Base-by-base conservation (phyloP, 352 stramenopile genomes). In the Pythium sukuiense region DNA sequence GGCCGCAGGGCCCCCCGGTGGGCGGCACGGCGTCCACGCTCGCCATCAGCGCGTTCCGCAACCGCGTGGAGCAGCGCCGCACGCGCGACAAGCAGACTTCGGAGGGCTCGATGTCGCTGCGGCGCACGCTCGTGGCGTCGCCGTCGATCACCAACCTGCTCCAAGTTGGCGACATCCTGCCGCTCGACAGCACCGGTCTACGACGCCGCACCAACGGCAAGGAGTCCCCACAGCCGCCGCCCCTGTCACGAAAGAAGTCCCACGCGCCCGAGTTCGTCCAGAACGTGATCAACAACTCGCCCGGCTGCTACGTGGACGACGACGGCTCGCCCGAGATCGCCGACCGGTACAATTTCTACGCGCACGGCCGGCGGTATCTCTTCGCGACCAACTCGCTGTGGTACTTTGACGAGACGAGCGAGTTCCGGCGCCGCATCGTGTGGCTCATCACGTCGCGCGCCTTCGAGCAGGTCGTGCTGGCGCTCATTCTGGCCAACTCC, bases 401-500 rank as follows among this genome's bases (percentile, higher is more conserved):
- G 29, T 60, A 79, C 43, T 81, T 88, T 50, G 70, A 81, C 55
- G 77, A 88, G 50, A 70, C 76, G 29, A 87, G 61, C 50, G 52
- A 35, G 2, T 77, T 86, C 33, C 77, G 77, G 2, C 80, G 68
- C 12, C 57, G 52, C 3, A 58, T 88, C 18, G 76, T 88, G 26
- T 86, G 76, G 74, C 62, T 82, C 59, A 69, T 83, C 27, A 87
- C 78, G 20, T 90, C 72, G 6, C 70, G 68, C 20, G 24, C 59
- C 35, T 96, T 97, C 65, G 83, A 95, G 60, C 71, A 70, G 6
- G 65, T 94, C 43, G 89, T 95, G 50, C 72, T 97, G 20, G 52
- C 76, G 14, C 70, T 93, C 45, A 94, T 97, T 61, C 60, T 89
- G 12, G 74, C 88, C 43, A 95, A 95, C 69, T 92, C 84, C 6